These are phyloP conservation scores for Thelonectria olida DNA, from an alignment of 2,329 filamentous ascomycete species.

Conservation along the genomic window DNA sequence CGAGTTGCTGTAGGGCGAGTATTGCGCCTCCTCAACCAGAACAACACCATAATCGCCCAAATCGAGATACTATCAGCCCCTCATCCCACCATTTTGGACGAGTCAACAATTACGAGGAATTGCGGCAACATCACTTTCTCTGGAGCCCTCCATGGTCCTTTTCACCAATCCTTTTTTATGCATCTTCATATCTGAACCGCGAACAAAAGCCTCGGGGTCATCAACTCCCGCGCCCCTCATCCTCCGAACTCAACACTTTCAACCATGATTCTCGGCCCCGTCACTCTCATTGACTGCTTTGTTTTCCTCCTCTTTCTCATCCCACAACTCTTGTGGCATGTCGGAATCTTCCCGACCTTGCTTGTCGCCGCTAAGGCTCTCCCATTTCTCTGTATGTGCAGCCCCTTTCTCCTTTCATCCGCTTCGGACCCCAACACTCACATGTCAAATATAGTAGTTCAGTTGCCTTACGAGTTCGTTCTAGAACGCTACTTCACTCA, in stretches of 20 bases:
- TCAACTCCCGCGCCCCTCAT: constrained; percentile 4
- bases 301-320: constrained; percentile 76
- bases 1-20: too few relatives aligned
- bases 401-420: background rate
- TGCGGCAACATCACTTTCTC: background rate
- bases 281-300: constrained; percentile 80
- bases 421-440: constrained; percentile 14
- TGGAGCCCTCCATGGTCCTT: background rate
- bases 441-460: constrained; percentile 35
- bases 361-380: constrained; percentile 68
- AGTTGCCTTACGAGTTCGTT: constrained; percentile 43
- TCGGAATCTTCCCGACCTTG: constrained; percentile 68
- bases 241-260: constrained; percentile 12
- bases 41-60: background rate
- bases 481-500: constrained; percentile 44
- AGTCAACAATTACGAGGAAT: background rate
- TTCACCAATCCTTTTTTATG: background rate
- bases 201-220: background rate
- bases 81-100: background rate
- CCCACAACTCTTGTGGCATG: constrained; percentile 75
- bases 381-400: constrained; percentile 72
- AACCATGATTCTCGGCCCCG: constrained; percentile 76
- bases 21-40: background rate
- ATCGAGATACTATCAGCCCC: background rate
- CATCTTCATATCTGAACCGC: background rate